Percentiles rank a stretch among this genome's conserved stretches.
Conservation (phyloP, 345 rosid genomes). For the Dimocarpus longan region DNA sequence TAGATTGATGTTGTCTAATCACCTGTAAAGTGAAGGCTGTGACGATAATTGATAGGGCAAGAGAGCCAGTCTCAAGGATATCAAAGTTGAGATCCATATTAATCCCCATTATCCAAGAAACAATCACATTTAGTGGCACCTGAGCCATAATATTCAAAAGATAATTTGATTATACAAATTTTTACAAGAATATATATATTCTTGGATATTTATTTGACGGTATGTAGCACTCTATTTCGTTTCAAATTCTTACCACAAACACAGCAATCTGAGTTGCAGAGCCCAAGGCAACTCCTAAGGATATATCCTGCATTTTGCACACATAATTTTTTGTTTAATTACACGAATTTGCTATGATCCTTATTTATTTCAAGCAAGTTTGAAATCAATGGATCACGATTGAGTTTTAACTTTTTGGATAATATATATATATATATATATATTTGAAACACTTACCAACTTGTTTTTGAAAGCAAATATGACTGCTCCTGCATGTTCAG, state of each 20-base stretch:
- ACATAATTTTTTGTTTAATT: neutral
- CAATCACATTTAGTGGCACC: slow-evolving; percentile 74
- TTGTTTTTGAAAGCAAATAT: slow-evolving; percentile 94
- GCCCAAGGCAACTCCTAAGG: slow-evolving; percentile 86
- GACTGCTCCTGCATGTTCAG: slow-evolving; percentile 94
- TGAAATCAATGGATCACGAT: no score
- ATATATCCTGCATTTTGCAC: slow-evolving; percentile 60
- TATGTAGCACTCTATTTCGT: neutral
- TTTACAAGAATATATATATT: neutral
- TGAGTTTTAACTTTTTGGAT: no score
- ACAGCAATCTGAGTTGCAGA: slow-evolving; percentile 82
- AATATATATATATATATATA: neutral
- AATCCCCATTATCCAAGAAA: slow-evolving; percentile 75
- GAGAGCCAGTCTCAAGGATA: slow-evolving; percentile 77
- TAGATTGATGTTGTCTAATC: neutral
- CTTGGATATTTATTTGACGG: neutral
- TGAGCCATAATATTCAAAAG: slow-evolving; percentile 13
- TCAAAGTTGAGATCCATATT: slow-evolving; percentile 86
- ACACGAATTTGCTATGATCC: neutral
- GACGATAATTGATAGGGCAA: slow-evolving; percentile 64
- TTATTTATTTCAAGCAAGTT: no score
- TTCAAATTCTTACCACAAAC: slow-evolving; percentile 65
- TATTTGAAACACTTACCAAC: slow-evolving; percentile 42
- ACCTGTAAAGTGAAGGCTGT: slow-evolving; percentile 86
- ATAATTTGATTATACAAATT: neutral